Percentiles rank a stretch among this genome's conserved stretches.
These are phyloP conservation scores for Annulohypoxylon moriforme DNA, from an alignment of 495 filamentous ascomycete genomes.

Conservation along the genomic window DNA sequence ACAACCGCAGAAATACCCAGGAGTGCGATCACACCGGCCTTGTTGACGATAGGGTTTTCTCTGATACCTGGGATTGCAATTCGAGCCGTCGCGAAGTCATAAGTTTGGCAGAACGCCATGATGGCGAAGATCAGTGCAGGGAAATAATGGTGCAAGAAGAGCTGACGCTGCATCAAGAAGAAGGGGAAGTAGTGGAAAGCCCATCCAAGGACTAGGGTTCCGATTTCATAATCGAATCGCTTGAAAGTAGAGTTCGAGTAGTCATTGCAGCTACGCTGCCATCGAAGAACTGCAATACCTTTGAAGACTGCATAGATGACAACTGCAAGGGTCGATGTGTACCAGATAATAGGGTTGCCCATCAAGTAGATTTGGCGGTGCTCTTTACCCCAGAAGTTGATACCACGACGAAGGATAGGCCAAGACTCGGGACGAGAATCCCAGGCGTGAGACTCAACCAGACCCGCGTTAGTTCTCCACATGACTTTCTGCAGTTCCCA, in stretches of 20 bases:
- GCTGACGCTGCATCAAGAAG: constrained; percentile 95
- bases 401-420: constrained; percentile 92
- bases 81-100: constrained; percentile 83
- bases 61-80: constrained; percentile 73
- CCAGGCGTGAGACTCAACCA: constrained; percentile 97
- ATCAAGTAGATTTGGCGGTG: constrained; percentile 95
- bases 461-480: constrained; percentile 97
- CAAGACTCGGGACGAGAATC: constrained; percentile 94
- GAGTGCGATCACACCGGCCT: constrained; percentile 73
- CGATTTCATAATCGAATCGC: constrained; percentile 97
- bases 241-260: constrained; percentile 85
- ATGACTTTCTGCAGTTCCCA: constrained; percentile 99
- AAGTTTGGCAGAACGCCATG: constrained; percentile 85
- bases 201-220: constrained; percentile 91
- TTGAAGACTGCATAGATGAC: constrained; percentile 85
- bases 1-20: constrained; percentile 75
- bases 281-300: constrained; percentile 85
- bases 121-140: constrained; percentile 96
- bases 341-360: constrained; percentile 97
- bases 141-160: constrained; percentile 98
- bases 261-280: constrained; percentile 92
- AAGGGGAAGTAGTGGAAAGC: constrained; percentile 98
- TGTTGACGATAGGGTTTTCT: constrained; percentile 78
- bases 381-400: constrained; percentile 99
- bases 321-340: constrained; percentile 85